Conservation (phyloP, 2,329 filamentous ascomycete species). For the Xylariaceae sp. region DNA sequence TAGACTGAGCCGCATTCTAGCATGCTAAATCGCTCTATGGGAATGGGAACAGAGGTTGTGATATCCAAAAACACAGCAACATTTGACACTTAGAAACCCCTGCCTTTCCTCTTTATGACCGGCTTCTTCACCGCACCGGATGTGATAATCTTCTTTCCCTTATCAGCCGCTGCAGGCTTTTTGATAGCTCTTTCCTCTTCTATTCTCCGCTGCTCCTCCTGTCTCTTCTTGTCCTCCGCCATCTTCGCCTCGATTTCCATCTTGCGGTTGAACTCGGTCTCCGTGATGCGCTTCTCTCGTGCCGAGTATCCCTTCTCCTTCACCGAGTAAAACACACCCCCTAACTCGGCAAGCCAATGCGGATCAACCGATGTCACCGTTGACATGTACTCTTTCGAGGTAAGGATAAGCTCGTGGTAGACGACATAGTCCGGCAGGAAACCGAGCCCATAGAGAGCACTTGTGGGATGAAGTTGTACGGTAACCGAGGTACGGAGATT, state of each 20-base stretch:
- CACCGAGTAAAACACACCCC: conserved; percentile 94
- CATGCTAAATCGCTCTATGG: background rate
- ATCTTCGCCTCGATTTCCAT: conserved; percentile 94
- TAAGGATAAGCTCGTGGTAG: conserved; percentile 97
- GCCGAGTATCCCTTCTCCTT: conserved; percentile 97
- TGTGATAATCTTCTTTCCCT: conserved; percentile 61
- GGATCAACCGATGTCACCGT: conserved; percentile 96
- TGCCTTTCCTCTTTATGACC: conserved; percentile 57
- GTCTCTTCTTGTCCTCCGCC: conserved; percentile 77
- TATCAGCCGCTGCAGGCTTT: conserved; percentile 42
- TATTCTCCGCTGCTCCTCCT: conserved; percentile 58
- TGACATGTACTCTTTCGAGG: conserved; percentile 96
- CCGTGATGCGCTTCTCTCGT: conserved; percentile 81
- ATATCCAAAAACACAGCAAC: conserved; percentile 7
- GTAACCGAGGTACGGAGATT: conserved; percentile 94
- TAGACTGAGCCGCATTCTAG: conserved; percentile 1
- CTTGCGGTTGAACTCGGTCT: conserved; percentile 88
- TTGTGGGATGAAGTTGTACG: conserved; percentile 92
- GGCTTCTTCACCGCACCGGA: conserved; percentile 66
- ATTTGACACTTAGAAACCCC: conserved; percentile 48
- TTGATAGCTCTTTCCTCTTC: conserved; percentile 52
- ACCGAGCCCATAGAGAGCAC: conserved; percentile 86
- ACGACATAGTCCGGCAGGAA: conserved; percentile 96
- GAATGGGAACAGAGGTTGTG: background rate
- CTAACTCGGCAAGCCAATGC: conserved; percentile 94